phyloP scores from a whole-genome alignment of 148 eudicot genomes.

The Cornus kousa region DNA sequence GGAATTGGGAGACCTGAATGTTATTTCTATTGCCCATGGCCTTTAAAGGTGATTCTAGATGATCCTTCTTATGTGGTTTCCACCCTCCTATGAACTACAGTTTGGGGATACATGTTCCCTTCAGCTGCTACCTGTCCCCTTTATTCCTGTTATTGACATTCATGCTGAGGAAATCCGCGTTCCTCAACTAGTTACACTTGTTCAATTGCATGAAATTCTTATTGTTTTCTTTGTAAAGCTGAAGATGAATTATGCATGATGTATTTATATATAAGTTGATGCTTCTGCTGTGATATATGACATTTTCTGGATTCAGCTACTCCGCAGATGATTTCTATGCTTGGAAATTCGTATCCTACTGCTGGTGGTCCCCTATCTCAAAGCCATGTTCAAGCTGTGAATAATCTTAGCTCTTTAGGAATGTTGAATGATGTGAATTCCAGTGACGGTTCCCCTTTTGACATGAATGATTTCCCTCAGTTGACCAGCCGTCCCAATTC shows the following conservation, averaged over 20 bases:
- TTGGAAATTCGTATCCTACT: slow-evolving; percentile 80
- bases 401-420: slow-evolving; percentile 76
- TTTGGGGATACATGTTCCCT: neutral
- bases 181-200: neutral
- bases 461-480: slow-evolving; percentile 95
- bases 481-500: slow-evolving; percentile 89
- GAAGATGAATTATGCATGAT: neutral
- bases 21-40: neutral
- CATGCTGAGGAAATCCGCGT: neutral
- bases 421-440: slow-evolving; percentile 81
- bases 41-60: neutral
- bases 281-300: slow-evolving; percentile 11
- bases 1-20: neutral
- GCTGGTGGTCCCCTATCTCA: slow-evolving; percentile 80
- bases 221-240: neutral
- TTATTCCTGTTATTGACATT: neutral
- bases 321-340: slow-evolving; percentile 88
- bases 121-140: neutral
- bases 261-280: neutral
- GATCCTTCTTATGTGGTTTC: neutral
- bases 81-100: neutral
- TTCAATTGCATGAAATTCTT: neutral
- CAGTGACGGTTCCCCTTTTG: slow-evolving; percentile 84
- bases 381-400: slow-evolving; percentile 76
- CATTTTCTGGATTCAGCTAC: slow-evolving; percentile 61